Percentiles rank a stretch among this genome's conserved stretches.
phyloP scores from a whole-genome alignment of 2,329 filamentous ascomycete genomes.

The Stemphylium vesicarium region DNA sequence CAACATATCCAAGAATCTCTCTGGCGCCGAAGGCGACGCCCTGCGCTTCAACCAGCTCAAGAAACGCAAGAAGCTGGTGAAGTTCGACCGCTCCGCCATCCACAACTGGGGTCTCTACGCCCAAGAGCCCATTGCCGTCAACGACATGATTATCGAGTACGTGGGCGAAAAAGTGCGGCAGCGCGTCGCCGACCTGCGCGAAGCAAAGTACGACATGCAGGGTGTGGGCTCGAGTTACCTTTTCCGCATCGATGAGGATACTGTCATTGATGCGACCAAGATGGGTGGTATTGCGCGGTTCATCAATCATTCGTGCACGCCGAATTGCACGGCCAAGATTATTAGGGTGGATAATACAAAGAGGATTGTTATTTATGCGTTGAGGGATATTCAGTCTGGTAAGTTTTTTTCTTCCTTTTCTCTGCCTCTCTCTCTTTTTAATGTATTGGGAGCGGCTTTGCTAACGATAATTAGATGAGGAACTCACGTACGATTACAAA shows the following conservation, averaged over 20 bases:
- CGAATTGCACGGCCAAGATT: slow-evolving; percentile 98
- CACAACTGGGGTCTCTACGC: slow-evolving; percentile 99
- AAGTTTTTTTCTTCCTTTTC: slow-evolving; percentile 53
- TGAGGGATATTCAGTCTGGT: slow-evolving; percentile 95
- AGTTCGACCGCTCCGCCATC: slow-evolving; percentile 95
- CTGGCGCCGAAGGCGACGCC: slow-evolving; percentile 79
- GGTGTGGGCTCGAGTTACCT: slow-evolving; percentile 97
- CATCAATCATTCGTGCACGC: slow-evolving; percentile 98
- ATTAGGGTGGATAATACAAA: slow-evolving; percentile 99
- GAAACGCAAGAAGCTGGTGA: slow-evolving; percentile 99
- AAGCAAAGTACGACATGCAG: slow-evolving; percentile 90
- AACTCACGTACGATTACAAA: slow-evolving; percentile 99
- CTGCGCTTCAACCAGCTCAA: slow-evolving; percentile 98
- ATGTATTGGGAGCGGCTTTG: too few species aligned
- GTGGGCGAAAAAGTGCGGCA: slow-evolving; percentile 97
- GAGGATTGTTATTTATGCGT: slow-evolving; percentile 97
- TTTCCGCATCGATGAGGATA: slow-evolving; percentile 97
- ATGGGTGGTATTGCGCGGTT: slow-evolving; percentile 97
- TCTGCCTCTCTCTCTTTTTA: too few species aligned
- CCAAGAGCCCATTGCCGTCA: slow-evolving; percentile 94
- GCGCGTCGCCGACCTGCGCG: slow-evolving; percentile 94
- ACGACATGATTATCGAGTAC: slow-evolving; percentile 99
- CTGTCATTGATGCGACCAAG: slow-evolving; percentile 97
- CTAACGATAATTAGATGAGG: slow-evolving; percentile 72
- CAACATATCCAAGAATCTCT: slow-evolving; percentile 83